phyloP scores from a whole-genome alignment of 805 yeast genomes.

The Metschnikowia proteae region DNA sequence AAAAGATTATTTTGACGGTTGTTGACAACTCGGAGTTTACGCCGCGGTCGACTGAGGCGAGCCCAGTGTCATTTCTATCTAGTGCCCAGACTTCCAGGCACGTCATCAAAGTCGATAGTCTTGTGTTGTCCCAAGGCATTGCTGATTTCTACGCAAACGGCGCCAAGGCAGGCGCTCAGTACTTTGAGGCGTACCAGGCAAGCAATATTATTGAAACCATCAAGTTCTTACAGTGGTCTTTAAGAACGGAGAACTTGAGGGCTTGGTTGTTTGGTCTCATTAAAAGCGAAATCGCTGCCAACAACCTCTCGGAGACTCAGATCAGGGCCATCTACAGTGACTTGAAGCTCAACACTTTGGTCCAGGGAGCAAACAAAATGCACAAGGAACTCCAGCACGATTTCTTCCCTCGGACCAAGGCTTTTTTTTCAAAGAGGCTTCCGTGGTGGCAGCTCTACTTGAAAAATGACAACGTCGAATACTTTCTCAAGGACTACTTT shows the following conservation, averaged over 20 bases:
- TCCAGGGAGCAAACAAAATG: slow-evolving; percentile 26
- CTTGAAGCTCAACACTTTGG: slow-evolving; percentile 23
- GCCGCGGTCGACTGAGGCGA: slow-evolving; percentile 31
- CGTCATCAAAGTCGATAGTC: slow-evolving; percentile 32
- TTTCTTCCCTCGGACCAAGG: slow-evolving; percentile 30
- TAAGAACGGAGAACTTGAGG: slow-evolving; percentile 23
- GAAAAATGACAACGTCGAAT: slow-evolving; percentile 42
- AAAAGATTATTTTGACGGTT: slow-evolving; percentile 30
- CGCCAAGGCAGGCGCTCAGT: slow-evolving; percentile 30
- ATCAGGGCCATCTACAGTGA: slow-evolving; percentile 19
- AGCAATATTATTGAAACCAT: slow-evolving; percentile 35
- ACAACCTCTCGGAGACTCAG: slow-evolving; percentile 15
- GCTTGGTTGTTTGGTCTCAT: slow-evolving; percentile 21
- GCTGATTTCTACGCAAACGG: slow-evolving; percentile 26
- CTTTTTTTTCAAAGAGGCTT: slow-evolving; percentile 28
- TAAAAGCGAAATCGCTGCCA: slow-evolving; percentile 11
- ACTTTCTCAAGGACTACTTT: slow-evolving; percentile 38
- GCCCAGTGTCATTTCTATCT: slow-evolving; percentile 22
- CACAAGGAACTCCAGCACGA: slow-evolving; percentile 36
- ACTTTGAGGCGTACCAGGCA: slow-evolving; percentile 25
- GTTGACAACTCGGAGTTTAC: slow-evolving; percentile 38
- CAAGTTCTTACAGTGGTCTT: slow-evolving; percentile 29
- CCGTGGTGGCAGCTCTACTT: slow-evolving; percentile 42
- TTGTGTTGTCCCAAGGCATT: slow-evolving; percentile 27
- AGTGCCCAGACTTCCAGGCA: slow-evolving; percentile 18